A percentile compares a stretch with the other conserved stretches of the same genome.
Conservation (phyloP, 176 grass and related monocot species). For the Oryza coarctata region DNA sequence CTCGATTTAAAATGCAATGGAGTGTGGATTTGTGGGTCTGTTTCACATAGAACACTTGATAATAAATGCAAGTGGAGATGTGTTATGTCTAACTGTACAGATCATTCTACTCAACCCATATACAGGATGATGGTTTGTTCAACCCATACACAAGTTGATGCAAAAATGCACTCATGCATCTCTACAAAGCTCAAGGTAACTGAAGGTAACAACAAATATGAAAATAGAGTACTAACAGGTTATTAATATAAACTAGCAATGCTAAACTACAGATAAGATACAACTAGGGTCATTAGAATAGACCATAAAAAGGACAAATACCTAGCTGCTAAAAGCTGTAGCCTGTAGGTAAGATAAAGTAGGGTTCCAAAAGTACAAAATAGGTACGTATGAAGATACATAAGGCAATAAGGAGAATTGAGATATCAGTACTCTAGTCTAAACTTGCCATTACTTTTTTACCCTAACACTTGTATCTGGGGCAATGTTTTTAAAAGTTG, state of each 20-base stretch:
- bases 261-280: neutral
- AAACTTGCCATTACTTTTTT: neutral
- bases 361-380: neutral
- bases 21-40: neutral
- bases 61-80: too few relatives aligned
- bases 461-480: neutral
- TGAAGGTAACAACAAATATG: conserved; percentile 4
- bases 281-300: neutral
- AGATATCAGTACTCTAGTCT: neutral
- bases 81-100: too few relatives aligned
- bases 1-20: neutral
- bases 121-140: too few relatives aligned
- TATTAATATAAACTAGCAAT: neutral
- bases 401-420: neutral
- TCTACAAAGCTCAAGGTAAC: neutral
- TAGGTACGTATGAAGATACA: neutral
- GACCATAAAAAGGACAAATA: neutral
- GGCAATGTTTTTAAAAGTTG: neutral
- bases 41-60: neutral
- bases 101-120: too few relatives aligned
- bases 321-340: neutral
- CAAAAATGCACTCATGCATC: neutral
- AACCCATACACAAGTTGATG: too few relatives aligned
- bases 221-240: neutral
- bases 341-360: neutral